Base-by-base conservation (phyloP, 495 filamentous ascomycete genomes). In the Astrothelium macrocarpum region DNA sequence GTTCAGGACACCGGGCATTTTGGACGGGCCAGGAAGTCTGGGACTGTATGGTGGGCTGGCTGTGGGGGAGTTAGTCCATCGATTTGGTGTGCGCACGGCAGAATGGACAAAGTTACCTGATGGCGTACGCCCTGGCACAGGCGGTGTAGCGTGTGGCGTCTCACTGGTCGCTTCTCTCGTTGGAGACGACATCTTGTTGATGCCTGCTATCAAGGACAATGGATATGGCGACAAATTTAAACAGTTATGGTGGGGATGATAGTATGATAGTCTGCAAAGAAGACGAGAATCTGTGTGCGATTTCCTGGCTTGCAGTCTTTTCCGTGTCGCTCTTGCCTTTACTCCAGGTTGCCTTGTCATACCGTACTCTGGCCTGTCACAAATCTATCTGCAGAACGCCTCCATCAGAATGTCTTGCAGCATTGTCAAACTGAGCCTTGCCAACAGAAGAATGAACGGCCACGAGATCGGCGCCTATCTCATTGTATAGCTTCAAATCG, bases 1-100 rank as follows among this genome's bases (percentile, higher is more conserved):
- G 31, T 68, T 76, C 18, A 70, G 64, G n/a, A 72, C 70, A 42
- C 68, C 75, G 2, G 76, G 75, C 76, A 78, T 78, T 29, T 56
- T 29, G 49, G 29, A 56, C 23, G 16, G 11, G 3, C 12, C 25
- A 16, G 23, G 49, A 28, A 56, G 49, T 29, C 49, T 56, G 25
- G 49, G 49, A 29, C 49, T 56, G 25, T 3, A 56, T 12, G 49
- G 49, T 28, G 49, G 49, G 25, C 49, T 56, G 9, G 49, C 49
- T 56, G 49, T 29, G 49, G 49, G 20, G n/a, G 49, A 9, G 49
- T 56, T 25, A 56, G 49, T 56, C 49, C 49, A 9, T 56, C n/a
- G 20, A 18, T 26, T 28, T 56, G 49, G 49, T 56, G 49, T 56
- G 49, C 49, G 49, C 49, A 16, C 25, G 49, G 49, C 49, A 56